phyloP scores from a whole-genome alignment of 106 monocot species.

The Allium cepa region DNA sequence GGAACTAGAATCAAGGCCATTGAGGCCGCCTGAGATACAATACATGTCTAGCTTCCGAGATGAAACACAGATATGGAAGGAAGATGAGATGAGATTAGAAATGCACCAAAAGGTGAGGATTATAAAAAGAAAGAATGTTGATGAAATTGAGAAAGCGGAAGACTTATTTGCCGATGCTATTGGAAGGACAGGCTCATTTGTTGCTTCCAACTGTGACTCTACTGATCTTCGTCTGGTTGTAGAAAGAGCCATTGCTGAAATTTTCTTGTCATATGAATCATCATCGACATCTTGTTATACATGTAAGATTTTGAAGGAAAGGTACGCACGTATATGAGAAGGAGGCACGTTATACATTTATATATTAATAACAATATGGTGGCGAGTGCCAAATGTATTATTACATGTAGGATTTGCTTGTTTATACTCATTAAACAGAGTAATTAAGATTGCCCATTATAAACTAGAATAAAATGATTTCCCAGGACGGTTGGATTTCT shows the following conservation, averaged over 20 bases:
- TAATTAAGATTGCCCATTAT: too few species aligned
- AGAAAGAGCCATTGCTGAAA: slow-evolving; percentile 9
- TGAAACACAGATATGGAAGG: slow-evolving; percentile 52
- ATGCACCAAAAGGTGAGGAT: slow-evolving; percentile 23
- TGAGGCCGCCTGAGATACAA: slow-evolving; percentile 38
- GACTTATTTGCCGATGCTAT: background rate
- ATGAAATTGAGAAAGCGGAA: background rate
- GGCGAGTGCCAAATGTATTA: too few species aligned
- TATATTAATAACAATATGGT: too few species aligned
- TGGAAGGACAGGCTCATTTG: background rate
- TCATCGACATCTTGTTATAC: background rate
- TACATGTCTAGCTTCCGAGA: slow-evolving; percentile 34
- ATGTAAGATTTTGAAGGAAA: background rate
- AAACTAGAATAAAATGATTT: too few species aligned
- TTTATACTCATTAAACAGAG: too few species aligned
- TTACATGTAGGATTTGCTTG: too few species aligned
- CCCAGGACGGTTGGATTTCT: too few species aligned
- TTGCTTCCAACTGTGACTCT: background rate
- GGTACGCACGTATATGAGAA: background rate
- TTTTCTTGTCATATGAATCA: background rate
- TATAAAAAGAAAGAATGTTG: slow-evolving; percentile 16
- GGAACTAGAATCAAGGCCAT: background rate
- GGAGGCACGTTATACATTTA: too few species aligned
- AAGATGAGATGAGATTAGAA: slow-evolving; percentile 16
- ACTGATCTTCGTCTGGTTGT: slow-evolving; percentile 6